A percentile compares a stretch with the other conserved stretches of the same genome.
Evolutionary conservation across 1,284 basidiomycete genomes (phyloP).

Genomic region (Wolfiporia cocos): DNA sequence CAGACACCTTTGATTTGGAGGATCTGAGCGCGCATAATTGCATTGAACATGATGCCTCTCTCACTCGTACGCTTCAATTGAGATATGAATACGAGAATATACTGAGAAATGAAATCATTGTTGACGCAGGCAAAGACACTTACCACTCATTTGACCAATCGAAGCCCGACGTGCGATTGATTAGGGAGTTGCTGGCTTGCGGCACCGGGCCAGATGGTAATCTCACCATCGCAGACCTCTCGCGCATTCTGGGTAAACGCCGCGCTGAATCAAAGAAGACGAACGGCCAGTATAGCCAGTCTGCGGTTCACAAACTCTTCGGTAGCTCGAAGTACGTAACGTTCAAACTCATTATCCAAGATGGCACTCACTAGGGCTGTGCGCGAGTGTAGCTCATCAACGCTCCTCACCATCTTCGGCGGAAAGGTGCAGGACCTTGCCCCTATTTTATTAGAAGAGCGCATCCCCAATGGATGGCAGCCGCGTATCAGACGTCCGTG

Average conservation of each 20-base stretch:
- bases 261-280: constrained; percentile 43
- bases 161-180: constrained; percentile 37
- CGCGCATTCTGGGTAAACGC: constrained; percentile 47
- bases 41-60: constrained; percentile 74
- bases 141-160: constrained; percentile 45
- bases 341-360: not conserved
- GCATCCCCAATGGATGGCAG: constrained; percentile 66
- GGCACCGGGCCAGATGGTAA: constrained; percentile 45
- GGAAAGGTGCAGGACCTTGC: constrained; percentile 52
- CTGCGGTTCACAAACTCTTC: constrained; percentile 49
- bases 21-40: constrained; percentile 69
- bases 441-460: constrained; percentile 53
- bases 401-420: constrained; percentile 58
- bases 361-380: not conserved
- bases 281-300: constrained; percentile 51
- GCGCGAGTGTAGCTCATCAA: constrained; percentile 37
- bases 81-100: too few relatives aligned
- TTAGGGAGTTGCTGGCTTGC: constrained; percentile 50
- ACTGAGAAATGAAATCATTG: not conserved
- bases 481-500: constrained; percentile 42
- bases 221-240: constrained; percentile 50
- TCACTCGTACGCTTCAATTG: constrained; percentile 45
- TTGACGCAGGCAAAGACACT: constrained; percentile 48
- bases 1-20: constrained; percentile 54
- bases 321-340: constrained; percentile 57